Evolutionary conservation across 108 stramenopile genomes (phyloP), one percentile per base, ranked within the genome.

Genomic region (Cyclotella distinguenda): DNA sequence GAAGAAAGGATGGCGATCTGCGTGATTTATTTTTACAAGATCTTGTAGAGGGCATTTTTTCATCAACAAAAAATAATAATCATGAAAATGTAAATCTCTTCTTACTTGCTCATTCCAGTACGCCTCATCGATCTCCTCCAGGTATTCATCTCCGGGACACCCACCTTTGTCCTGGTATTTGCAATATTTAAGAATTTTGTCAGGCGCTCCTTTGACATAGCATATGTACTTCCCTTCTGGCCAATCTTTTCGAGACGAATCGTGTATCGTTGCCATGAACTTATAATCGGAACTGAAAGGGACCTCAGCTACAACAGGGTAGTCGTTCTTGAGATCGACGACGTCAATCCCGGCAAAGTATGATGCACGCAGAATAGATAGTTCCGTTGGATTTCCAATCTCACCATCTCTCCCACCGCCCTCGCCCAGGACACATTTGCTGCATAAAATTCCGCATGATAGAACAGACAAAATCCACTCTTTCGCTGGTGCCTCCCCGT

Each of bases 191-290:
- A 97, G 64, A 78, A 97, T 86, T 18, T 86, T 78, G 64, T 97
- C 97, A 19, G 95, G 97, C 13, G 97, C 97, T 57, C 97, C 97
- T 88, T 97, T 97, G 63, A 96, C 86, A 62, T 89, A 82, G 31
- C 94, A 84, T 27, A 82, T 47, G 26, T 78, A 76, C 28, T 76
- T 79, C 1, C 77, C 82, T 31, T 81, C 68, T 13, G 67, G 38
- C 25, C 75, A 72, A 11, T 76, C 81, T 51, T 82, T 77, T 10
- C 38, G 10, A 38, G 38, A 38, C 38, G 38, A 12, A 10, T 38
- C 38, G 12, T 38, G 38, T 10, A 38, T 12, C 12, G 38, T 38
- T 8, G 38, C 38, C 38, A 38, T 38, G 12, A 38, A 38, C 12
- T 22, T 76, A 81, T 90, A 87, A 23, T 86, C 86, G 39, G 80